Conservation (phyloP, 2,329 filamentous ascomycete genomes). For the Cordyceps militaris region DNA sequence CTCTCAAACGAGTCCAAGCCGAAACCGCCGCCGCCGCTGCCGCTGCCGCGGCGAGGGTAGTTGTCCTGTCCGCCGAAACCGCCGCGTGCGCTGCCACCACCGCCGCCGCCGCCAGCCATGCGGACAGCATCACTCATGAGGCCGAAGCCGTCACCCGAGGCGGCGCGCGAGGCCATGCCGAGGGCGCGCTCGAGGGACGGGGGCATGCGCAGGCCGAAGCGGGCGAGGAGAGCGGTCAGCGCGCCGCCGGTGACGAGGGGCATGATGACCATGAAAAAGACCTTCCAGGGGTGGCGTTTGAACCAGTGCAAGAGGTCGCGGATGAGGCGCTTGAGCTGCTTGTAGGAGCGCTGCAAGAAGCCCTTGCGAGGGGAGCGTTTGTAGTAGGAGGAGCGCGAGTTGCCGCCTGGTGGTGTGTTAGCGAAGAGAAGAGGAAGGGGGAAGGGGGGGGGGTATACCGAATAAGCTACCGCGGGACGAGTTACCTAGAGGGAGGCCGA, state of each 20-base stretch:
- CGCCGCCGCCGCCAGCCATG: slow-evolving; percentile 37
- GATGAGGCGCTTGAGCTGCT: slow-evolving; percentile 70
- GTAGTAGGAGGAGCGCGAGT: slow-evolving; percentile 56
- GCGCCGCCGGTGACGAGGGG: slow-evolving; percentile 81
- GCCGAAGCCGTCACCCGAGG: slow-evolving; percentile 40
- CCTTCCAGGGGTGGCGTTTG: slow-evolving; percentile 76
- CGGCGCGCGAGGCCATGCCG: slow-evolving; percentile 44
- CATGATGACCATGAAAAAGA: slow-evolving; percentile 80
- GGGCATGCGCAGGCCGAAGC: slow-evolving; percentile 74
- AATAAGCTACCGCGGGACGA: slow-evolving; percentile 41
- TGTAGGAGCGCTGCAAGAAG: slow-evolving; percentile 67
- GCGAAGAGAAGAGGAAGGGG: background rate
- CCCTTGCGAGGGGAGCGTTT: slow-evolving; percentile 74
- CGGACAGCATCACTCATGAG: slow-evolving; percentile 49
- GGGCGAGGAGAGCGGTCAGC: slow-evolving; percentile 66
- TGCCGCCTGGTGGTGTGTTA: slow-evolving; percentile 20
- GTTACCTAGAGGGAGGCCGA: slow-evolving; percentile 35
- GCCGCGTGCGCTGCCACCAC: slow-evolving; percentile 13
- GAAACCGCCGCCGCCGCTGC: slow-evolving; percentile 3
- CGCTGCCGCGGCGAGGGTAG: background rate
- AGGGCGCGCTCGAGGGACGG: slow-evolving; percentile 52
- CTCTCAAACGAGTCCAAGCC: slow-evolving; percentile 27
- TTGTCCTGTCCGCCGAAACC: slow-evolving; percentile 20
- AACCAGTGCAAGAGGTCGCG: slow-evolving; percentile 77
- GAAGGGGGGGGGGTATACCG: slow-evolving; percentile 21